These are phyloP conservation scores for Solanum chiquidenum DNA, from an alignment of 257 asterid genomes.

Conservation along the genomic window DNA sequence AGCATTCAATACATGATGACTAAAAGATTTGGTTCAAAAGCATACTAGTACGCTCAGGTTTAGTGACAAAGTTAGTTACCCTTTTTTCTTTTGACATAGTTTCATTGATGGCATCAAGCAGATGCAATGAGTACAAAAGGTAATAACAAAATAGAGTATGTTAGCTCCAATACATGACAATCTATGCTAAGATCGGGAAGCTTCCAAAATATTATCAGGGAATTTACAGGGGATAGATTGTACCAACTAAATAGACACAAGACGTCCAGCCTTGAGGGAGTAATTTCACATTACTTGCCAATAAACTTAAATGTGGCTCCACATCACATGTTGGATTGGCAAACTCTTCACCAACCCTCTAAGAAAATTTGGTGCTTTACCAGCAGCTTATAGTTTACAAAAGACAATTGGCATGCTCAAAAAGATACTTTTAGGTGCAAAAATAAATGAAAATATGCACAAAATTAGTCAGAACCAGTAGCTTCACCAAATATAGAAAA, in stretches of 20 bases:
- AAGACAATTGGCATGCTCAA: background rate
- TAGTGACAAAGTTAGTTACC: background rate
- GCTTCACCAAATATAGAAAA: background rate
- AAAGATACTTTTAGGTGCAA: background rate
- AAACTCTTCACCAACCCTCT: background rate
- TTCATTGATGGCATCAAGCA: background rate
- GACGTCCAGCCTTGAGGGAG: background rate
- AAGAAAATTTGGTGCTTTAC: background rate
- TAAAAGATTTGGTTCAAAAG: background rate
- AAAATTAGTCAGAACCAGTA: background rate
- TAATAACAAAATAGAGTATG: background rate
- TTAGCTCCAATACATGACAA: background rate
- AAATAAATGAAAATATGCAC: background rate
- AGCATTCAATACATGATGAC: background rate
- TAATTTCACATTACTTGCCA: background rate
- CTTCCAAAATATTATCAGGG: background rate
- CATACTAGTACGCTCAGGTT: background rate
- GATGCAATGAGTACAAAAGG: background rate
- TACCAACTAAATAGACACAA: background rate
- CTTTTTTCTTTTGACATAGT: background rate
- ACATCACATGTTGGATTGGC: background rate
- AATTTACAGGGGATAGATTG: background rate
- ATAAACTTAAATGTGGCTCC: background rate
- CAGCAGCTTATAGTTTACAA: background rate
- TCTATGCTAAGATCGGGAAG: background rate